Evolutionary conservation across 306 rosid species (phyloP), one percentile per base, ranked within the genome.

Genomic region (Quercus alba): DNA sequence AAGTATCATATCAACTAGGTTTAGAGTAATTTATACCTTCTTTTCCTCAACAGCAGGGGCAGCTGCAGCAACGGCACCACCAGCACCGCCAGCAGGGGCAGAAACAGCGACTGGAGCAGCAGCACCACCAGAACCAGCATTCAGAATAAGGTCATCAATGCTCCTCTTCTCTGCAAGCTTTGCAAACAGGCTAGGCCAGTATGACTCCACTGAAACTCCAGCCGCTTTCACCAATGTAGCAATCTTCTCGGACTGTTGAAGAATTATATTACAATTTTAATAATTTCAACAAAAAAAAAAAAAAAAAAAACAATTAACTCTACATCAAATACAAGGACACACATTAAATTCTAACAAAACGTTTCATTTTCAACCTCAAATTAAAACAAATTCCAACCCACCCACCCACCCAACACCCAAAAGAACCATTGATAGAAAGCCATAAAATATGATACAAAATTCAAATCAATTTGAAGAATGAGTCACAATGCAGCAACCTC

Each of bases 181-280:
- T 0, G 93, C 97, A 73, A 90, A 90, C 1, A 94, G 78, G 71
- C 88, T 72, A 0, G 94, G 94, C 98, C 97, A 92, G 86, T 81
- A 92, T 0, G 97, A 83, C 70, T 94, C 98, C 8, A 87, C 85
- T 0, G 12, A 0, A 31, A 92, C 88, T 3, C 85, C 85, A 0
- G 97, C 93, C 0, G 94, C 86, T 77, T 87, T 90, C 76, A 90
- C 76, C 77, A 92, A 4, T 0, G 88, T 9, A 20, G 52, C 77
- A 77, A 92, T 92, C 90, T 92, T 94, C 82, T 92, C 97, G 4
- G 93, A 89, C 96, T 90, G 61, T 11, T 19, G 12, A 76, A 49
- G 19, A 31, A 44, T 59, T 20, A 73, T 4, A 20, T 46, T 2
- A 19, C 2, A 70, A 54, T 15, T 12, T 0, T 12, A 49, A 33